A percentile compares a stretch with the other conserved stretches of the same genome.
Evolutionary conservation across 1,284 basidiomycete species (phyloP).

Genomic region (Ceratorhiza oryzae-sativae): DNA sequence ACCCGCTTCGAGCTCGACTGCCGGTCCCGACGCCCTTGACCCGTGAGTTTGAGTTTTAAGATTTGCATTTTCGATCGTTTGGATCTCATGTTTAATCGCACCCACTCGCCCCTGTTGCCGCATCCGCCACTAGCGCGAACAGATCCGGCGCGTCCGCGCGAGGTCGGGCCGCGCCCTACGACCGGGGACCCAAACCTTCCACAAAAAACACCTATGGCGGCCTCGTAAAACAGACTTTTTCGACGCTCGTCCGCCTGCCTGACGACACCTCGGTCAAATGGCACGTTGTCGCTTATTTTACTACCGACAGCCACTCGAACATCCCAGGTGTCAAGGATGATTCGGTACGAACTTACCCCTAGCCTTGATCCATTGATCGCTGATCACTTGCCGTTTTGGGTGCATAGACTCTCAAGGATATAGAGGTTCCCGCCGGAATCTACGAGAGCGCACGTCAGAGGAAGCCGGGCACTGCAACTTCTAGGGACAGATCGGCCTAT

Average conservation of each 20-base stretch:
- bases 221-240: slow-evolving; percentile 37
- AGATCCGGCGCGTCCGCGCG: slow-evolving; percentile 22
- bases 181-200: slow-evolving; percentile 39
- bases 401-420: slow-evolving; percentile 27
- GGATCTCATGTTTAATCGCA: slow-evolving; percentile 27
- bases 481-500: slow-evolving; percentile 38
- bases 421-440: slow-evolving; percentile 34
- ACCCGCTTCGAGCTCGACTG: slow-evolving; percentile 34
- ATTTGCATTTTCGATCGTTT: slow-evolving; percentile 8
- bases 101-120: neutral
- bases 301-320: slow-evolving; percentile 40
- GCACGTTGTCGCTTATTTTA: slow-evolving; percentile 40
- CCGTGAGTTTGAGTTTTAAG: slow-evolving; percentile 36
- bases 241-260: slow-evolving; percentile 32
- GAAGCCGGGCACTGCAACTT: slow-evolving; percentile 38
- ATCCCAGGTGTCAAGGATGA: slow-evolving; percentile 39
- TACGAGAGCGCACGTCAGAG: slow-evolving; percentile 39
- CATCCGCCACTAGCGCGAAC: slow-evolving; percentile 26
- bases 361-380: slow-evolving; percentile 28
- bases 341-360: slow-evolving; percentile 33
- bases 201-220: slow-evolving; percentile 39
- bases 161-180: slow-evolving; percentile 40
- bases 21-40: slow-evolving; percentile 36
- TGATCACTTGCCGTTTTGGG: slow-evolving; percentile 38
- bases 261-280: slow-evolving; percentile 36